phyloP scores from a whole-genome alignment of 805 yeast genomes.

The Gaillardinia entomophila region DNA sequence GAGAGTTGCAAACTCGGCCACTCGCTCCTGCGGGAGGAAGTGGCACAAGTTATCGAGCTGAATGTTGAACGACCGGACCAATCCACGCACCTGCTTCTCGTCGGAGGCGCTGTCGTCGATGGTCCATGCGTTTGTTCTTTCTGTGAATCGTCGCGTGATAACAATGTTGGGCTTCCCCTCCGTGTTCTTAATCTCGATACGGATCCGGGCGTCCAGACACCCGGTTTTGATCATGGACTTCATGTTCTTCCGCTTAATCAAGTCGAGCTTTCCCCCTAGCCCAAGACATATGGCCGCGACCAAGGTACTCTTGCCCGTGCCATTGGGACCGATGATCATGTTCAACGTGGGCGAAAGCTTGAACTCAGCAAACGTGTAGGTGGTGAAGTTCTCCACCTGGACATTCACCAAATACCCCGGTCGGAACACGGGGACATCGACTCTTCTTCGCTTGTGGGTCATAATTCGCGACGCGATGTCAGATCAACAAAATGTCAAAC shows the following conservation, averaged over 20 bases:
- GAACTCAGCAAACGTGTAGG: constrained; percentile 65
- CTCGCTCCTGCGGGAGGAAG: constrained; percentile 92
- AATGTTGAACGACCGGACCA: constrained; percentile 52
- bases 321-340: constrained; percentile 94
- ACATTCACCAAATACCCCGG: constrained; percentile 51
- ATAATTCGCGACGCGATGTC: no score
- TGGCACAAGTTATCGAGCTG: constrained; percentile 92
- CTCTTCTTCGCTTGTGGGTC: neutral
- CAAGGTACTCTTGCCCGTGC: constrained; percentile 90
- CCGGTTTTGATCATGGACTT: constrained; percentile 75
- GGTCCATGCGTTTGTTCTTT: constrained; percentile 47
- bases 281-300: constrained; percentile 92
- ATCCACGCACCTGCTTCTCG: constrained; percentile 41
- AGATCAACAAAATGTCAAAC: no score
- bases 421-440: constrained; percentile 4
- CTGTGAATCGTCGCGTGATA: constrained; percentile 42
- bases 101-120: constrained; percentile 36
- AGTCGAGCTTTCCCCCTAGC: constrained; percentile 69
- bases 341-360: constrained; percentile 77
- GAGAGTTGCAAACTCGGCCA: constrained; percentile 82
- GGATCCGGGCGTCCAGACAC: constrained; percentile 37
- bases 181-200: constrained; percentile 42
- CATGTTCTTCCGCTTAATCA: constrained; percentile 63
- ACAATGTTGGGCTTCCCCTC: constrained; percentile 29
- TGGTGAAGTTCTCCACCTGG: constrained; percentile 57